phyloP scores from a whole-genome alignment of 2,329 filamentous ascomycete genomes.

The Paraconiothyrium sp. region DNA sequence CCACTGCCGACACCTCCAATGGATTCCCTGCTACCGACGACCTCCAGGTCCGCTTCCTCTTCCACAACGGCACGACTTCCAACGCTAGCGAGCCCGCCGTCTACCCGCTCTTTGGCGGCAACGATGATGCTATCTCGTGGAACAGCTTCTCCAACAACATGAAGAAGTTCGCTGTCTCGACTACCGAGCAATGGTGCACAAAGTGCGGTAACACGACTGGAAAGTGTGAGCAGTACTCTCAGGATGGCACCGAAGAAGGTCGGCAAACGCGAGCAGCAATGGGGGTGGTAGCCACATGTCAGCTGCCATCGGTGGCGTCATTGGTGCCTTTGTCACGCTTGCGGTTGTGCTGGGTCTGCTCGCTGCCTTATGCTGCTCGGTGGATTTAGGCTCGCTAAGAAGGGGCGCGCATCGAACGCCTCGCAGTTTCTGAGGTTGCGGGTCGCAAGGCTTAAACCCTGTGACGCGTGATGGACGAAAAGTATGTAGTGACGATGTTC shows the following conservation, averaged over 20 bases:
- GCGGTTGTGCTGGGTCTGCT: conserved; percentile 67
- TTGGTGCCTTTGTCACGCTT: conserved; percentile 75
- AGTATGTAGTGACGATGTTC: not conserved
- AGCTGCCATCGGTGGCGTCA: conserved; percentile 79
- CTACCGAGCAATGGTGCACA: conserved; percentile 74
- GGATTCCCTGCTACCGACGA: conserved; percentile 59
- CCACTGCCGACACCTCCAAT: conserved; percentile 50
- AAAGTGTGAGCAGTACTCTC: conserved; percentile 64
- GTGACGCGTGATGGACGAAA: too few relatives aligned
- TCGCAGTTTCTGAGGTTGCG: conserved; percentile 2
- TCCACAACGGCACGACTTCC: conserved; percentile 68
- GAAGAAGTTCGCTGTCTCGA: conserved; percentile 71
- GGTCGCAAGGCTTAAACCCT: conserved; percentile 3
- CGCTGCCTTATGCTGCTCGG: conserved; percentile 62
- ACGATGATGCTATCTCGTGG: conserved; percentile 70
- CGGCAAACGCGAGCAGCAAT: conserved; percentile 22
- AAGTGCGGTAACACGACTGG: conserved; percentile 78
- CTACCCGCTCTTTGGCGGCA: conserved; percentile 70
- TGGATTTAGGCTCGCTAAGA: conserved; percentile 68
- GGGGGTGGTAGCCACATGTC: conserved; percentile 63
- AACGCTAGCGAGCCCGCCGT: conserved; percentile 56
- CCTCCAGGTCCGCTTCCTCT: conserved; percentile 68
- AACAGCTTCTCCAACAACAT: conserved; percentile 71
- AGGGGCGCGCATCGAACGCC: conserved; percentile 26
- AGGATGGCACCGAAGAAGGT: conserved; percentile 28